Evolutionary conservation across 495 filamentous ascomycete species (phyloP).

Genomic region (Hyaloscypha variabilis): DNA sequence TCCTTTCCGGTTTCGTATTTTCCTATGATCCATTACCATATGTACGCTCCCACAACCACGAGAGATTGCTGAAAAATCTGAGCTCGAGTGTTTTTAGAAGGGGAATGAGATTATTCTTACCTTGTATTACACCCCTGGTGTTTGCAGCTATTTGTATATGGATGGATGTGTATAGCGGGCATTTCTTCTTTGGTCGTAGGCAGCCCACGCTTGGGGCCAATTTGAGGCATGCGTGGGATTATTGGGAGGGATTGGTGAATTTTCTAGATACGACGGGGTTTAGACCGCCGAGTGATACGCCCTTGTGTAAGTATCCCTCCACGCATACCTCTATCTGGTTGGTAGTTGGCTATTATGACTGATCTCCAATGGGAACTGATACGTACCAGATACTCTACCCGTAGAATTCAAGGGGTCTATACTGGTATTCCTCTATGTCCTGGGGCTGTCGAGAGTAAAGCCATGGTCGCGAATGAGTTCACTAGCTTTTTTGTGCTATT

Average conservation of each 20-base stretch:
- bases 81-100: constrained; percentile 69
- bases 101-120: constrained; percentile 62
- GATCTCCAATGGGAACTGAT: neutral
- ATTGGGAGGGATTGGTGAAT: neutral
- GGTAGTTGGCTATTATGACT: too few relatives aligned
- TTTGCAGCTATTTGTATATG: constrained; percentile 7
- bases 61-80: constrained; percentile 33
- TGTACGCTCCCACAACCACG: constrained; percentile 49
- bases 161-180: neutral
- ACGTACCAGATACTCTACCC: constrained; percentile 3
- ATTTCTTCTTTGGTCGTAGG: too few relatives aligned
- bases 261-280: neutral
- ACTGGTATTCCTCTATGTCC: constrained; percentile 4
- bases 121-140: constrained; percentile 52
- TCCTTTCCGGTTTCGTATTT: constrained; percentile 69
- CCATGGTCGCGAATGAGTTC: neutral
- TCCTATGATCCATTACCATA: constrained; percentile 62
- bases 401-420: constrained; percentile 16
- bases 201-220: neutral
- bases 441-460: constrained; percentile 5
- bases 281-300: neutral
- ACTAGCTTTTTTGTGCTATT: constrained; percentile 5
- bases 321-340: too few relatives aligned
- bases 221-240: neutral
- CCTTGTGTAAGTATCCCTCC: constrained; percentile 5